phyloP scores from a whole-genome alignment of 2,329 filamentous ascomycete species.

The Ceratocystiopsis brevicomis region DNA sequence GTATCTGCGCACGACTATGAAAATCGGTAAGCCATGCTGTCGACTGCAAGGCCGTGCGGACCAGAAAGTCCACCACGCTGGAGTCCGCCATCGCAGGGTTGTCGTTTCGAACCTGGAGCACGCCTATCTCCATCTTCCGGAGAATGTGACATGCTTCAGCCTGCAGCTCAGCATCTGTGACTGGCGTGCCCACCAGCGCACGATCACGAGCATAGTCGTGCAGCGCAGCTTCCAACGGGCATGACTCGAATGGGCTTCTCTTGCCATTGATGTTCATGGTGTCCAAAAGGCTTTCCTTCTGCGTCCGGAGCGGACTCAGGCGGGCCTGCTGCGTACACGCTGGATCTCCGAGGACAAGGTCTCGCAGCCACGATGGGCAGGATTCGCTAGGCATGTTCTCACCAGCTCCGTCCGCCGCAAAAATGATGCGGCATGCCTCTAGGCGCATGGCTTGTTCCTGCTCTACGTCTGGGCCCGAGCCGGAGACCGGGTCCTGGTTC shows the following conservation, averaged over 20 bases:
- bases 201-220: conserved; percentile 33
- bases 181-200: conserved; percentile 34
- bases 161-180: conserved; percentile 41
- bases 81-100: conserved; percentile 18
- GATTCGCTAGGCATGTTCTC: conserved; percentile 17
- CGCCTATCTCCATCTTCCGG: conserved; percentile 30
- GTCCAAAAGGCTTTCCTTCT: conserved; percentile 27
- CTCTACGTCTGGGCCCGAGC: conserved; percentile 15
- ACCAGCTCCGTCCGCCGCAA: conserved; percentile 25
- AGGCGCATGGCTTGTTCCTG: conserved; percentile 32
- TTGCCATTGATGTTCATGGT: conserved; percentile 38
- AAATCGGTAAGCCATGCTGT: conserved; percentile 37
- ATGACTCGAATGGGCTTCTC: conserved; percentile 35
- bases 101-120: neutral
- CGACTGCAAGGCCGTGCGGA: conserved; percentile 30
- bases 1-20: conserved; percentile 35
- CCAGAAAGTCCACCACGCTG: conserved; percentile 33
- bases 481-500: conserved; percentile 17
- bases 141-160: conserved; percentile 39
- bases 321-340: conserved; percentile 24
- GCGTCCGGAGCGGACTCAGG: conserved; percentile 27
- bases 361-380: conserved; percentile 34
- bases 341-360: conserved; percentile 34
- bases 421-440: conserved; percentile 41
- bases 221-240: conserved; percentile 35